Base-by-base conservation (phyloP, 129 eudicot genomes). In the Kitagawia praeruptora region DNA sequence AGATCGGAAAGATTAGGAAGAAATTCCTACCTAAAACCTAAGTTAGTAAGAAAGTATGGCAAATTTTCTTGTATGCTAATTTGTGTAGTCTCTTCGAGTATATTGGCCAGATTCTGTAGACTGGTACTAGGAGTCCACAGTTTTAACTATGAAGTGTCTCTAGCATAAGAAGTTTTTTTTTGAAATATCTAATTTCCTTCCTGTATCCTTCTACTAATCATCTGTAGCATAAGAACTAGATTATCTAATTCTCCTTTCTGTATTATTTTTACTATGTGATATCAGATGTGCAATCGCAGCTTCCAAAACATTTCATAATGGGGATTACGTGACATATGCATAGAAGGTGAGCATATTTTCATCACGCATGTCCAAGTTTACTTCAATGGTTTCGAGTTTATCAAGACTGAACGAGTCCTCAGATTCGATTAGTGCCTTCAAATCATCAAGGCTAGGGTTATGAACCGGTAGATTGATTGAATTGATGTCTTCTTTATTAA, bases 21-120 rank as follows among this genome's bases (percentile, higher is more conserved):
- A 87, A 77, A 47, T 73, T 87, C 83, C 75, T 82, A n/a, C 90
- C 90, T 34, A 79, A 83, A 86, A 56, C 70, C 19, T 28, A 53
- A 47, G 70, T 70, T 53, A 75, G 34, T n/a, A n/a, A n/a, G 15
- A 4, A 42, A 19, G 18, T 73, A 8, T 41, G 37, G 14, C 53
- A 23, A 42, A 8, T 42, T 71, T 42, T 21, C 69, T n/a, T 61
- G 34, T 2, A n/a, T 44, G 77, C 47, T 21, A 2, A 42, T 73
- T 16, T 73, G 6, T 42, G 34, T 73, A 25, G 38, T 44, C 27
- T 46, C n/a, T 72, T 42, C 53, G 21, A 72, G 76, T 41, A 72
- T 23, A 8, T 23, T 56, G 12, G 28, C 28, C 66, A 56, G 13
- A 6, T 56, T 56, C 27, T 0, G 11, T 10, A 56, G 34, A 8